These are phyloP conservation scores for Adenanthera pavonina DNA, from an alignment of 306 rosid species.

Conservation along the genomic window DNA sequence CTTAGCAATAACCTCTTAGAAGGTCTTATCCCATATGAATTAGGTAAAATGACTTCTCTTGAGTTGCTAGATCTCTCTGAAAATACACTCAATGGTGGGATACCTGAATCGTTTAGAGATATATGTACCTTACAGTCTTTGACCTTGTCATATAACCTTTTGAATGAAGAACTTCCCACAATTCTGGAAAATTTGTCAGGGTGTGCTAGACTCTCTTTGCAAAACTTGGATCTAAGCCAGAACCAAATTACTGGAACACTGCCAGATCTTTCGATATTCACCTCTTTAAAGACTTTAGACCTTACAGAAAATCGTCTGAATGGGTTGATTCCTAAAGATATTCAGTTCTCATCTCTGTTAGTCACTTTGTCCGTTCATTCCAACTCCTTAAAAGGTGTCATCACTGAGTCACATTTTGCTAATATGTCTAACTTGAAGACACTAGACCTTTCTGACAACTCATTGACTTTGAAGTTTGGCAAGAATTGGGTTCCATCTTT, in stretches of 20 bases:
- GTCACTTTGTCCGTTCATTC: fast-evolving
- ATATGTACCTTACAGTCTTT: too few species aligned
- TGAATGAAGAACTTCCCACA: too few species aligned
- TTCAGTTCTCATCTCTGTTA: neutral
- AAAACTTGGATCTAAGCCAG: neutral
- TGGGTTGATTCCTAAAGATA: neutral
- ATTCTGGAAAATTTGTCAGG: too few species aligned
- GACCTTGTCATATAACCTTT: too few species aligned
- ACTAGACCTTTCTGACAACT: neutral
- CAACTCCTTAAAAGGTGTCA: conserved; percentile 24
- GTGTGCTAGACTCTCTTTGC: too few species aligned
- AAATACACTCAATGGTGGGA: too few species aligned
- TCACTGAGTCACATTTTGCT: conserved; percentile 26
- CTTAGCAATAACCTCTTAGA: neutral
- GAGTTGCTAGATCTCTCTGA: neutral
- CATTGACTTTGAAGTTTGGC: neutral
- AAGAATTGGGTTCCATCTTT: conserved; percentile 20
- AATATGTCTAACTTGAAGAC: neutral
- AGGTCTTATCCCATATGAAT: conserved; percentile 5
- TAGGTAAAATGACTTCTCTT: conserved; percentile 15
- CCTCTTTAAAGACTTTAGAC: neutral
- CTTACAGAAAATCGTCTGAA: neutral
- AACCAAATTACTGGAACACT: conserved; percentile 27
- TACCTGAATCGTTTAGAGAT: too few species aligned
- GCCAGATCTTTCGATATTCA: neutral